Percentiles rank a stretch among this genome's conserved stretches.
phyloP scores from a whole-genome alignment of 306 rosid species.

The Pachyrhizus erosus region DNA sequence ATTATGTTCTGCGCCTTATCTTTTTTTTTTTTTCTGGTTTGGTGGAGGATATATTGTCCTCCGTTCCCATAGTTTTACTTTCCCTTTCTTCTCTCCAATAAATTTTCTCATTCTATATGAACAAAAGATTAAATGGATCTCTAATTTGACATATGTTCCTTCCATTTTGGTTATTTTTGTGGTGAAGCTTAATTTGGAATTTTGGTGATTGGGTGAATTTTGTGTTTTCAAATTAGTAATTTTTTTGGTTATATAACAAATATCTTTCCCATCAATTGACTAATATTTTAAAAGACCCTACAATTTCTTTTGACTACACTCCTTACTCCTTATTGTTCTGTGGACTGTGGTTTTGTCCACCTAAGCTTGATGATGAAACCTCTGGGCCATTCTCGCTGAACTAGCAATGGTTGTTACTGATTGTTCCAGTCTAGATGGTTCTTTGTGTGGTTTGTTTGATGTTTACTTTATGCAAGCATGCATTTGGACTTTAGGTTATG shows the following conservation, averaged over 20 bases:
- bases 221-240: not conserved
- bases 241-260: not conserved
- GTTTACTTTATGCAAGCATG: not conserved
- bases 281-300: not conserved
- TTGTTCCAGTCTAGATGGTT: slow-evolving; percentile 22
- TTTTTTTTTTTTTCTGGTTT: not conserved
- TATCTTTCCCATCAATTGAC: not conserved
- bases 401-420: not conserved
- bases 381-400: not conserved
- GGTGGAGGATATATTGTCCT: not conserved
- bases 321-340: not conserved
- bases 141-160: not conserved
- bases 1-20: not conserved
- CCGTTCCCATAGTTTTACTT: not conserved
- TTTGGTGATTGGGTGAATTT: slow-evolving; percentile 17
- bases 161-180: not conserved
- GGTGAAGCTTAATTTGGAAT: slow-evolving; percentile 3
- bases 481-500: not conserved
- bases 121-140: not conserved
- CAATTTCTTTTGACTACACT: slow-evolving; percentile 11
- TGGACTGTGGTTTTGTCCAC: slow-evolving; percentile 1
- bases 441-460: slow-evolving; percentile 9
- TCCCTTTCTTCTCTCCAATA: not conserved
- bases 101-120: not conserved
- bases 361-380: not conserved